Conservation (phyloP, 441 rosid genomes). For the Flueggea neowawraea region DNA sequence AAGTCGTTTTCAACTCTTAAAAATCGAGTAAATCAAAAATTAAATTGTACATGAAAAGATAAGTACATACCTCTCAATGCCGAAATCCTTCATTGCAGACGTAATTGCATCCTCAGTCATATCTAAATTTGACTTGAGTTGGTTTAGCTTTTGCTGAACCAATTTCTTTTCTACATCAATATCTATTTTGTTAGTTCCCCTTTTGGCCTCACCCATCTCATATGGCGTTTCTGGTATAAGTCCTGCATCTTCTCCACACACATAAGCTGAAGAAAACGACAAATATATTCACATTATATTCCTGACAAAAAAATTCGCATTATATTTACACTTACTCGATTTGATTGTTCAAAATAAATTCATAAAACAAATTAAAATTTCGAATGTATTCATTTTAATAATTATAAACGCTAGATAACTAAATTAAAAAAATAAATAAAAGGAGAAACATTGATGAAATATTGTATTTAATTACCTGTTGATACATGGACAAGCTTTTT, state of each 20-base stretch:
- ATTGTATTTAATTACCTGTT: constrained; percentile 28
- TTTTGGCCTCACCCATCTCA: constrained; percentile 22
- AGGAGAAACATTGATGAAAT: neutral
- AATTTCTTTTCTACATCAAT: constrained; percentile 22
- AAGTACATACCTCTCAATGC: constrained; percentile 46
- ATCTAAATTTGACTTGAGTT: constrained; percentile 11
- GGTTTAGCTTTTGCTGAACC: constrained; percentile 17
- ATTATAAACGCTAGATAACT: neutral
- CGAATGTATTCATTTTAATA: too few species aligned
- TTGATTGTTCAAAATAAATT: too few species aligned
- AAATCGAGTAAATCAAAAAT: too few species aligned
- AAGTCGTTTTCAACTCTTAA: too few species aligned
- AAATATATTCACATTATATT: too few species aligned
- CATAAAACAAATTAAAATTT: too few species aligned
- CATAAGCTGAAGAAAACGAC: neutral
- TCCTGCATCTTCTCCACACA: constrained; percentile 19
- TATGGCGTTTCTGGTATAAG: constrained; percentile 26
- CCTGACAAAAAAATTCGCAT: too few species aligned
- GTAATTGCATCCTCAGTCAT: constrained; percentile 19
- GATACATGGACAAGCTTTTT: constrained; percentile 43
- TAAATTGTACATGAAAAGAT: too few species aligned
- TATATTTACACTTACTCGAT: too few species aligned
- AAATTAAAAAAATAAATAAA: neutral
- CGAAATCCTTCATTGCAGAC: constrained; percentile 57
- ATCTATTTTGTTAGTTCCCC: constrained; percentile 19